Conservation (phyloP, 305 asterid genomes). For the Salvia sclarea region DNA sequence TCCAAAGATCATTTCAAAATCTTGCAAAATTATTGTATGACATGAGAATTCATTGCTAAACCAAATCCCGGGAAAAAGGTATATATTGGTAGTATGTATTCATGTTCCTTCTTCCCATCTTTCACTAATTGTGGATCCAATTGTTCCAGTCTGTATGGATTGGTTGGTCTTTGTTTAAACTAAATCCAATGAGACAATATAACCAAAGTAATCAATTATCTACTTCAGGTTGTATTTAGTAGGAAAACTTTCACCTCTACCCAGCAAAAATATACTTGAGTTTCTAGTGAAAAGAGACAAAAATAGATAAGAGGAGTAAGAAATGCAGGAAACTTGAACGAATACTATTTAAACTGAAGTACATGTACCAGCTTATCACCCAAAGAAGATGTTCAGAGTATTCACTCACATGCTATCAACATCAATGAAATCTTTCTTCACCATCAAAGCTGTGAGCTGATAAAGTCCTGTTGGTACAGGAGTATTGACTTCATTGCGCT, state of each 20-base stretch:
- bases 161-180: conserved; percentile 4
- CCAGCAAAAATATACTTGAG: conserved; percentile 4
- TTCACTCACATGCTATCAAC: conserved; percentile 84
- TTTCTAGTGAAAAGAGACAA: conserved; percentile 11
- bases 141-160: neutral
- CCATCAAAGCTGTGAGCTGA: conserved; percentile 85
- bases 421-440: conserved; percentile 85
- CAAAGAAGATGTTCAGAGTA: conserved; percentile 26
- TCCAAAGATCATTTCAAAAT: neutral
- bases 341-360: conserved; percentile 7
- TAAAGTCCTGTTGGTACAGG: conserved; percentile 79
- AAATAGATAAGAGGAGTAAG: neutral
- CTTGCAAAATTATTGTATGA: neutral
- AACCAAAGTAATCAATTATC: conserved; percentile 11
- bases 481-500: conserved; percentile 65
- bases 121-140: conserved; percentile 6
- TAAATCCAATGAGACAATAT: conserved; percentile 13
- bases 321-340: conserved; percentile 8
- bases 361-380: conserved; percentile 27
- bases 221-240: conserved; percentile 20
- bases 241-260: conserved; percentile 5
- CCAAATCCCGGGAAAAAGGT: neutral
- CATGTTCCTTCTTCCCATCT: conserved; percentile 12
- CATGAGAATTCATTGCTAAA: conserved; percentile 4
- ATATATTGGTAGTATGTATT: neutral